Evolutionary conservation across 169 alveolate species (phyloP).

Genomic region (Perkinsus olseni): DNA sequence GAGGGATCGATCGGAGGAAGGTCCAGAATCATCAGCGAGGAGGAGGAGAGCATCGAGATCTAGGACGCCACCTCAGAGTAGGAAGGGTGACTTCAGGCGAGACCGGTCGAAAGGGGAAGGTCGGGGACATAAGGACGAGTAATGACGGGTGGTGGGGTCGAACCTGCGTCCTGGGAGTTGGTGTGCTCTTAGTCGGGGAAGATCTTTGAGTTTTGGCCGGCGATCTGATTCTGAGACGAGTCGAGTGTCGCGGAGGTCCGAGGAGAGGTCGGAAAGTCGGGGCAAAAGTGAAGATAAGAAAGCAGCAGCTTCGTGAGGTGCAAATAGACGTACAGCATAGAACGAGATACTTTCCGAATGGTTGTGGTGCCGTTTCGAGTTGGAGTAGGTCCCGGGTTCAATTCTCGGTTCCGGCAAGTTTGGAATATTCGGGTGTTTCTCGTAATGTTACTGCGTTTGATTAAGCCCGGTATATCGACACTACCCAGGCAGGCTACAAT

Average conservation of each 20-base stretch:
- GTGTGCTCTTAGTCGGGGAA: background rate
- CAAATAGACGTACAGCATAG: background rate
- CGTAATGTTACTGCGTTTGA: background rate
- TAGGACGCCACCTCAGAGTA: background rate
- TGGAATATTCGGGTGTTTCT: too few relatives aligned
- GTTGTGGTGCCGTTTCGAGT: background rate
- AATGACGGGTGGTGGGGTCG: background rate
- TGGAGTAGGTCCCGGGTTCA: too few relatives aligned
- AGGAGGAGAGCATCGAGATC: background rate
- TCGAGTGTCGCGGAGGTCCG: background rate
- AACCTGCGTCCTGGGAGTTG: background rate
- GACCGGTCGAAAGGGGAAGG: background rate
- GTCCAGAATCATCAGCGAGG: background rate
- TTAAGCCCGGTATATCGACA: too few relatives aligned
- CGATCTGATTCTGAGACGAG: background rate
- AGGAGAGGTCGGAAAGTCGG: background rate
- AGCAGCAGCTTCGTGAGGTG: background rate
- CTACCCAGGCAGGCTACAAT: too few relatives aligned
- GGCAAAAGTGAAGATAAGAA: background rate
- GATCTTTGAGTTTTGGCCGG: background rate
- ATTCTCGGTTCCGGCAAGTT: too few relatives aligned
- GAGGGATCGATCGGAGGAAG: background rate
- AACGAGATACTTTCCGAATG: background rate
- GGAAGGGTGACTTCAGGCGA: background rate
- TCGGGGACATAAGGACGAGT: background rate